A percentile compares a stretch with the other conserved stretches of the same genome.
Conservation (phyloP, 208 protist species). For the Spongospora subterranea region DNA sequence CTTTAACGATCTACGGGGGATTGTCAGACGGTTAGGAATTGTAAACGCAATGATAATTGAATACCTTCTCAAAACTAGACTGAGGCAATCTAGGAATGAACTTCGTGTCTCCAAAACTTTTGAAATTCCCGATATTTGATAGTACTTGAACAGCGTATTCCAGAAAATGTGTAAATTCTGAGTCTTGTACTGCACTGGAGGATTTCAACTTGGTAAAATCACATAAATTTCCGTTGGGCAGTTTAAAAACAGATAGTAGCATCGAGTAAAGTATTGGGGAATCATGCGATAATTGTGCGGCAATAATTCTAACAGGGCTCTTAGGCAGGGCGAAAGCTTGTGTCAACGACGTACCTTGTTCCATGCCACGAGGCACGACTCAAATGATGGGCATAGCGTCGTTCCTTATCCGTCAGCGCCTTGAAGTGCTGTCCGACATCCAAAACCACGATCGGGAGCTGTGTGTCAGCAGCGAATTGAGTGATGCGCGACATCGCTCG, state of each 20-base stretch:
- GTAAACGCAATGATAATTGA: background rate
- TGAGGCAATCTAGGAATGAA: background rate
- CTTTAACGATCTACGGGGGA: background rate
- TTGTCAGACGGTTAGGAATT: background rate
- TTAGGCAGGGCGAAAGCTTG: background rate
- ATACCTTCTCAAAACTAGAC: background rate
- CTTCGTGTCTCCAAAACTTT: slow-evolving; percentile 21
- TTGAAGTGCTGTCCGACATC: slow-evolving; percentile 17
- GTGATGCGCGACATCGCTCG: background rate
- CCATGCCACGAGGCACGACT: slow-evolving; percentile 10
- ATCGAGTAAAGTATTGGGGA: background rate
- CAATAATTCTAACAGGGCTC: background rate
- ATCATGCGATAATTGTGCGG: slow-evolving; percentile 28
- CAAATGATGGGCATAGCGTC: slow-evolving; percentile 8
- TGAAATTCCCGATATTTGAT: background rate
- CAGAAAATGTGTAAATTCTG: background rate
- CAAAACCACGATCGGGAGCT: background rate
- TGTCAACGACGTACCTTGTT: background rate
- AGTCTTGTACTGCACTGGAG: background rate
- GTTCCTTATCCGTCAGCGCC: background rate
- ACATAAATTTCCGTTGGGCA: background rate
- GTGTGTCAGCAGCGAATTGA: background rate
- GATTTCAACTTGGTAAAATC: background rate
- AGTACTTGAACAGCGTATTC: slow-evolving; percentile 8
- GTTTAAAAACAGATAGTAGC: background rate